These are phyloP conservation scores for Neofusicoccum umdonicola DNA, from an alignment of 2,329 filamentous ascomycete genomes.

Conservation along the genomic window DNA sequence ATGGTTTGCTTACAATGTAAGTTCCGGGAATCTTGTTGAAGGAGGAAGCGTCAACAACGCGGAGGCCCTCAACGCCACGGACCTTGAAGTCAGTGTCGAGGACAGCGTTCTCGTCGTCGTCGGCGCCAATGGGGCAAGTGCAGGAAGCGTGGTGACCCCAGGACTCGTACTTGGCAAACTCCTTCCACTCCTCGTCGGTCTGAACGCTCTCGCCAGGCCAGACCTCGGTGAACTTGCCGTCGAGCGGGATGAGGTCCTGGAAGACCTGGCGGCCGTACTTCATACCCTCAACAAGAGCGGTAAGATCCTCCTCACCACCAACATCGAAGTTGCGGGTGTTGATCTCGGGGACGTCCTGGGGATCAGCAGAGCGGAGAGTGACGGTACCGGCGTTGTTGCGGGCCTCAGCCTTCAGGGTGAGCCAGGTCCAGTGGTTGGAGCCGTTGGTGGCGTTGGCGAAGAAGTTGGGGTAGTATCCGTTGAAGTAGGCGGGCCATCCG, in stretches of 20 bases:
- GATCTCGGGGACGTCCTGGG: constrained; percentile 63
- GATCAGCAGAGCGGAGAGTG: constrained; percentile 58
- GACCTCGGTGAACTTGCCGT: constrained; percentile 40
- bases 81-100: constrained; percentile 59
- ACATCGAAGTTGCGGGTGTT: constrained; percentile 41
- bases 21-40: constrained; percentile 52
- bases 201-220: constrained; percentile 44
- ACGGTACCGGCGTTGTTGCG: constrained; percentile 63
- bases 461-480: constrained; percentile 57
- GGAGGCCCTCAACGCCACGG: constrained; percentile 52
- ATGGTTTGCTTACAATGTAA: no score
- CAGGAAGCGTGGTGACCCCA: constrained; percentile 57
- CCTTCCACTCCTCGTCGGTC: constrained; percentile 42
- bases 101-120: constrained; percentile 54
- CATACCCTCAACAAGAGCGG: constrained; percentile 57
- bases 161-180: constrained; percentile 30
- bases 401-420: constrained; percentile 61
- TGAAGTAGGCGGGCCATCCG: constrained; percentile 55
- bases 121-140: constrained; percentile 55
- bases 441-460: constrained; percentile 45
- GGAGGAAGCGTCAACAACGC: constrained; percentile 62
- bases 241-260: constrained; percentile 23
- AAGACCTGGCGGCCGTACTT: constrained; percentile 46
- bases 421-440: constrained; percentile 49
- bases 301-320: constrained; percentile 51